These are phyloP conservation scores for Aquanectria penicillioides DNA, from an alignment of 2,329 filamentous ascomycete species.

Conservation along the genomic window DNA sequence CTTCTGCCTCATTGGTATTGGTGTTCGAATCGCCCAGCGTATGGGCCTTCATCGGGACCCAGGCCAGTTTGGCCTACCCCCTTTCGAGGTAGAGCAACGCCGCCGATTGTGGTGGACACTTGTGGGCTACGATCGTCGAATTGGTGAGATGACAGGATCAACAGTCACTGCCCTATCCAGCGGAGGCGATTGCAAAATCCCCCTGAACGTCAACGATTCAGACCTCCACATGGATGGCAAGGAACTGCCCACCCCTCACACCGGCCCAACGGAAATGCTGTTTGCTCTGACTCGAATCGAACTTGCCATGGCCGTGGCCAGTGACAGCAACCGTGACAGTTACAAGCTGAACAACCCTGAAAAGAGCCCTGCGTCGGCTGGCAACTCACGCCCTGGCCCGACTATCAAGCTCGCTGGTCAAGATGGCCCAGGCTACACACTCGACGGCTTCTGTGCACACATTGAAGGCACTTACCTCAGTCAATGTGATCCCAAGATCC, in stretches of 20 bases:
- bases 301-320: slow-evolving; percentile 64
- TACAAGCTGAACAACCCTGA: slow-evolving; percentile 43
- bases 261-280: slow-evolving; percentile 67
- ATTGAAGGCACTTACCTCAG: slow-evolving; percentile 66
- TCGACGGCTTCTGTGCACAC: slow-evolving; percentile 64
- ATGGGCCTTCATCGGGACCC: slow-evolving; percentile 76
- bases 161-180: slow-evolving; percentile 66
- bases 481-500: slow-evolving; percentile 67
- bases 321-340: slow-evolving; percentile 54
- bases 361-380: slow-evolving; percentile 37
- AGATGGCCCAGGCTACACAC: slow-evolving; percentile 58
- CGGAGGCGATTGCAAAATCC: slow-evolving; percentile 64
- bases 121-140: slow-evolving; percentile 73
- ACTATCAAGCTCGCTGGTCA: slow-evolving; percentile 60
- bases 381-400: slow-evolving; percentile 40
- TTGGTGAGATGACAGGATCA: slow-evolving; percentile 72
- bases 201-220: slow-evolving; percentile 70
- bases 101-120: slow-evolving; percentile 80
- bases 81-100: slow-evolving; percentile 76
- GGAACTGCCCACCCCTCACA: slow-evolving; percentile 59
- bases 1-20: slow-evolving; percentile 67
- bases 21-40: slow-evolving; percentile 73
- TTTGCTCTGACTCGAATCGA: slow-evolving; percentile 68
- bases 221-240: slow-evolving; percentile 68
- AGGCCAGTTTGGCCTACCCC: slow-evolving; percentile 59